phyloP scores from a whole-genome alignment of 352 stramenopile genomes.

The Globisporangium canariense region DNA sequence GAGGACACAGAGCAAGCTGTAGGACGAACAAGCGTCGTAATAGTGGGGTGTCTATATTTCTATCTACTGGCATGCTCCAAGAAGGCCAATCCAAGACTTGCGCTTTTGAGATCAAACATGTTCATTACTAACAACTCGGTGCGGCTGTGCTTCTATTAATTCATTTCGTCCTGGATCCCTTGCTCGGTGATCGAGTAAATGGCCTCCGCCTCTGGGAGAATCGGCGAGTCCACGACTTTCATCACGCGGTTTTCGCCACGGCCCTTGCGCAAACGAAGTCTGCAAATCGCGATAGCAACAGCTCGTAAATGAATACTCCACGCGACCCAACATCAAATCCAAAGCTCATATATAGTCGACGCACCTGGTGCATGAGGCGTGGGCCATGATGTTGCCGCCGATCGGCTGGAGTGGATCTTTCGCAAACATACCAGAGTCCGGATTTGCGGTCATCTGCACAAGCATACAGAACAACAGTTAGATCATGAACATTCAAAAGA shows the following conservation, averaged over 20 bases:
- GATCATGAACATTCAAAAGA: background rate
- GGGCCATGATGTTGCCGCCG: slow-evolving; percentile 89
- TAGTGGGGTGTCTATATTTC: too few species aligned
- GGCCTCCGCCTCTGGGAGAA: slow-evolving; percentile 96
- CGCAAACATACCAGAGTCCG: slow-evolving; percentile 88
- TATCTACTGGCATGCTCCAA: too few species aligned
- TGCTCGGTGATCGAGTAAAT: slow-evolving; percentile 97
- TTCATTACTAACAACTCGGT: background rate
- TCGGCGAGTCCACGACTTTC: slow-evolving; percentile 96
- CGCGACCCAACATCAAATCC: background rate
- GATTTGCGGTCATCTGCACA: slow-evolving; percentile 84
- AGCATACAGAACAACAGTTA: background rate
- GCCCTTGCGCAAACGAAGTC: slow-evolving; percentile 94
- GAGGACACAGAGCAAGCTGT: slow-evolving; percentile 6
- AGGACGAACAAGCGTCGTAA: background rate
- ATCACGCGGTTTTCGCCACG: slow-evolving; percentile 98
- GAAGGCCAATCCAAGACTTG: background rate
- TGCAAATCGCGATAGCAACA: slow-evolving; percentile 14
- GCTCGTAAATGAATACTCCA: too few species aligned
- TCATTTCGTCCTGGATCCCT: slow-evolving; percentile 92
- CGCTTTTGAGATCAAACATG: slow-evolving; percentile 4
- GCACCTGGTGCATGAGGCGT: slow-evolving; percentile 79
- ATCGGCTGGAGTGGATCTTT: slow-evolving; percentile 90
- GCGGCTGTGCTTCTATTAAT: slow-evolving; percentile 36
- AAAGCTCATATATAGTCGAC: slow-evolving; percentile 3